phyloP scores from a whole-genome alignment of 2,329 filamentous ascomycete genomes.

The Botryotinia globosa region DNA sequence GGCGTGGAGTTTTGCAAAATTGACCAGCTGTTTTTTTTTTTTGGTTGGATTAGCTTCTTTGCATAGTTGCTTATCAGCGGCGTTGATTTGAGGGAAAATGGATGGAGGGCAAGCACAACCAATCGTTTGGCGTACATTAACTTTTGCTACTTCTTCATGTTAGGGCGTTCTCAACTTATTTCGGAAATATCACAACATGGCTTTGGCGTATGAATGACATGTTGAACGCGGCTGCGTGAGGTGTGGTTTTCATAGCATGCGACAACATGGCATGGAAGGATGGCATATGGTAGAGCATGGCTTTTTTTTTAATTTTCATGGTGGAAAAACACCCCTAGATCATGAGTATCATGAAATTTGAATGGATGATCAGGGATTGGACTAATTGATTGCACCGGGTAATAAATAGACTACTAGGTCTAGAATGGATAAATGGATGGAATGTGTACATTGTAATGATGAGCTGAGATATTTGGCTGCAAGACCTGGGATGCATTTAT shows the following conservation, averaged over 20 bases:
- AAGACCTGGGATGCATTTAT: neutral
- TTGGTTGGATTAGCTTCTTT: conserved; percentile 14
- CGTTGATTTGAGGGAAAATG: neutral
- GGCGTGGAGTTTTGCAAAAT: conserved; percentile 10
- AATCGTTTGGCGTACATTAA: neutral
- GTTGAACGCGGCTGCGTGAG: neutral
- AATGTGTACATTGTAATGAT: neutral
- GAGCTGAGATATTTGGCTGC: neutral
- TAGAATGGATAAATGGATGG: neutral
- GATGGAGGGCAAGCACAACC: neutral
- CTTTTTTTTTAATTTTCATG: neutral
- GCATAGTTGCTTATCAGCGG: conserved; percentile 1
- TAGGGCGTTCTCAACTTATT: neutral
- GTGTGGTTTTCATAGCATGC: neutral
- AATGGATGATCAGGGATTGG: conserved; percentile 4
- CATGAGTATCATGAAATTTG: neutral
- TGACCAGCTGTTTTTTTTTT: neutral
- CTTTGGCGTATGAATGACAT: conserved; percentile 9
- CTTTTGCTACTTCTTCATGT: conserved; percentile 5
- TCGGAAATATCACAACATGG: conserved; percentile 1
- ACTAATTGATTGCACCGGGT: neutral
- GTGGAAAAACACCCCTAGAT: conserved; percentile 2
- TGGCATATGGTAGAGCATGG: neutral
- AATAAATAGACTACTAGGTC: neutral
- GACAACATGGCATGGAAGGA: neutral